These are phyloP conservation scores for Pleurotus platypus DNA, from an alignment of 768 basidiomycete genomes.

Conservation along the genomic window DNA sequence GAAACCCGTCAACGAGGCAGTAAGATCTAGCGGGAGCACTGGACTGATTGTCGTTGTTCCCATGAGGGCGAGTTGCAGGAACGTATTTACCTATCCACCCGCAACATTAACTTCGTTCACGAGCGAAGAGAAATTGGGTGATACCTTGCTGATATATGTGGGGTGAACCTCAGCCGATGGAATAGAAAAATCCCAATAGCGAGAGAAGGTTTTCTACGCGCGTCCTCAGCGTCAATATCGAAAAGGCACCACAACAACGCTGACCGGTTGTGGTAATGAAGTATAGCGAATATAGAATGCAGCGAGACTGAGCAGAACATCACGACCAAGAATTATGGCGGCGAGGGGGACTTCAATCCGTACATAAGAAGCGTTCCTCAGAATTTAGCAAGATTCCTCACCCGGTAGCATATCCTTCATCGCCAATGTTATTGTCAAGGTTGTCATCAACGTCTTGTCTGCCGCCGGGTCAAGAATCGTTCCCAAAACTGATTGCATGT, in stretches of 20 bases:
- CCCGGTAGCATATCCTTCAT: constrained; percentile 82
- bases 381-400: constrained; percentile 33
- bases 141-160: constrained; percentile 89
- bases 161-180: constrained; percentile 95
- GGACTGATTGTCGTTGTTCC: constrained; percentile 84
- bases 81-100: constrained; percentile 74
- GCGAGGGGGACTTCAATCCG: constrained; percentile 71
- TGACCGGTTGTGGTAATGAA: constrained; percentile 81
- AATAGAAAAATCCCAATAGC: constrained; percentile 96
- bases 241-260: constrained; percentile 20
- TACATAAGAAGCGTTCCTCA: background rate
- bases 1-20: constrained; percentile 53
- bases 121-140: background rate
- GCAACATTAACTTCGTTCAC: background rate
- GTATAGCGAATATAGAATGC: constrained; percentile 94
- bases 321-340: constrained; percentile 83
- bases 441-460: constrained; percentile 95
- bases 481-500: constrained; percentile 89
- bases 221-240: background rate
- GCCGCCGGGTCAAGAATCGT: constrained; percentile 96
- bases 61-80: constrained; percentile 89
- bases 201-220: constrained; percentile 77
- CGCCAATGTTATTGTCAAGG: constrained; percentile 81
- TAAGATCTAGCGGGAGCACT: constrained; percentile 60
- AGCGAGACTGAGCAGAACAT: constrained; percentile 78